A percentile compares a stretch with the other conserved stretches of the same genome.
phyloP scores from a whole-genome alignment of 495 filamentous ascomycete species.

The Trichoderma virens region DNA sequence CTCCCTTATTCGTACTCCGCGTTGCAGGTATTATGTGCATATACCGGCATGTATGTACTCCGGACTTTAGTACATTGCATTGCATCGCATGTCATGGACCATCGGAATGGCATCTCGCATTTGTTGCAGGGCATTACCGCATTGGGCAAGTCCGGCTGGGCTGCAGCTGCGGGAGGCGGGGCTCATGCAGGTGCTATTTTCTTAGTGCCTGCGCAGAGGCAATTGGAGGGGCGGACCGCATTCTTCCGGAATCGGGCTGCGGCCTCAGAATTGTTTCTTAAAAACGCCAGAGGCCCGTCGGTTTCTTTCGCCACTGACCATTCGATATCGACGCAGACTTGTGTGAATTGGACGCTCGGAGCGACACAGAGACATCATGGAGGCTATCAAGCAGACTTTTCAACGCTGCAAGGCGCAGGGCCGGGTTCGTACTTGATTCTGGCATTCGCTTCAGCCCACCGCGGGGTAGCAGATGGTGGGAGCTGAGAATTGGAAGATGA shows the following conservation, averaged over 20 bases:
- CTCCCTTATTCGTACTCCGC: too few relatives aligned
- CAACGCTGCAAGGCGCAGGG: constrained; percentile 73
- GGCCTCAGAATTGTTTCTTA: neutral
- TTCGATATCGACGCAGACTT: neutral
- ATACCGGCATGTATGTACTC: neutral
- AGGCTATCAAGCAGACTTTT: constrained; percentile 79
- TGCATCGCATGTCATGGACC: neutral
- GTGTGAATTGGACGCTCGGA: neutral
- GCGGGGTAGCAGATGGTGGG: neutral
- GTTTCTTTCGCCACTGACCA: constrained; percentile 6
- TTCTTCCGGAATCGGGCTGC: neutral
- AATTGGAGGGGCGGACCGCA: neutral
- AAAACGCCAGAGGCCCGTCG: neutral
- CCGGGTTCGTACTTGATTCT: constrained; percentile 42
- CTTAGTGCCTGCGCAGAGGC: neutral
- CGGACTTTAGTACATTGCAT: neutral
- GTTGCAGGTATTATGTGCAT: too few relatives aligned
- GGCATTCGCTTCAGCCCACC: too few relatives aligned
- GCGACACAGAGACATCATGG: constrained; percentile 38
- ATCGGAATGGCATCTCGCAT: neutral
- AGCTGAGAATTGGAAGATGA: neutral
- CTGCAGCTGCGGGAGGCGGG: constrained; percentile 8
- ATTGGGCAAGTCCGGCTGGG: constrained; percentile 7
- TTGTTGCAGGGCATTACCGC: neutral
- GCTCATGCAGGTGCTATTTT: neutral